Conservation (phyloP, 805 yeast genomes). For the Candida coquimbonensis region DNA sequence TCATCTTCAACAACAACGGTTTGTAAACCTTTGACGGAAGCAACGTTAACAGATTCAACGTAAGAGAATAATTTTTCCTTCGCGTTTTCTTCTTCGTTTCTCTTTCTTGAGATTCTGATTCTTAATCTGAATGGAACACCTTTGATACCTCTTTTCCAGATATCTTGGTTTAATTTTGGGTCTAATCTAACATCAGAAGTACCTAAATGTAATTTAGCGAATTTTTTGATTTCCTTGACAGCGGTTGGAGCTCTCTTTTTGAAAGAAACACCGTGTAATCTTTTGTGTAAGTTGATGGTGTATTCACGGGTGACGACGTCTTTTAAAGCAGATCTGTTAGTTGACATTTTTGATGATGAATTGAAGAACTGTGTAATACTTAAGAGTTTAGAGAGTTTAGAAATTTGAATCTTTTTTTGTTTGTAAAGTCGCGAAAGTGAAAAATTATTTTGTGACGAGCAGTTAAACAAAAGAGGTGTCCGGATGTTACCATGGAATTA, state of each 20-base stretch:
- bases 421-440: conserved; percentile 5
- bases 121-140: conserved; percentile 98
- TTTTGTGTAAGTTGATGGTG: conserved; percentile 99
- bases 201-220: conserved; percentile 98
- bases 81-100: conserved; percentile 99
- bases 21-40: conserved; percentile 94
- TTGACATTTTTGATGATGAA: conserved; percentile 31
- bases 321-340: conserved; percentile 67
- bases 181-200: conserved; percentile 98
- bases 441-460: not conserved
- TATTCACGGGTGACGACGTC: conserved; percentile 99
- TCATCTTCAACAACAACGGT: conserved; percentile 88
- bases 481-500: not conserved
- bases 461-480: not conserved
- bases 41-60: conserved; percentile 95
- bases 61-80: conserved; percentile 94
- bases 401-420: conserved; percentile 6
- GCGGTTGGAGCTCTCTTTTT: conserved; percentile 99
- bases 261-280: conserved; percentile 98
- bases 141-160: conserved; percentile 99
- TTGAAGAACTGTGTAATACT: not conserved
- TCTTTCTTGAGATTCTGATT: conserved; percentile 97
- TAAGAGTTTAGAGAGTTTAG: no score
- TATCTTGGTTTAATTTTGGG: conserved; percentile 95
- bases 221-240: conserved; percentile 97